A percentile compares a stretch with the other conserved stretches of the same genome.
Evolutionary conservation across 2,329 filamentous ascomycete species (phyloP).

Genomic region (Didymella pomorum): DNA sequence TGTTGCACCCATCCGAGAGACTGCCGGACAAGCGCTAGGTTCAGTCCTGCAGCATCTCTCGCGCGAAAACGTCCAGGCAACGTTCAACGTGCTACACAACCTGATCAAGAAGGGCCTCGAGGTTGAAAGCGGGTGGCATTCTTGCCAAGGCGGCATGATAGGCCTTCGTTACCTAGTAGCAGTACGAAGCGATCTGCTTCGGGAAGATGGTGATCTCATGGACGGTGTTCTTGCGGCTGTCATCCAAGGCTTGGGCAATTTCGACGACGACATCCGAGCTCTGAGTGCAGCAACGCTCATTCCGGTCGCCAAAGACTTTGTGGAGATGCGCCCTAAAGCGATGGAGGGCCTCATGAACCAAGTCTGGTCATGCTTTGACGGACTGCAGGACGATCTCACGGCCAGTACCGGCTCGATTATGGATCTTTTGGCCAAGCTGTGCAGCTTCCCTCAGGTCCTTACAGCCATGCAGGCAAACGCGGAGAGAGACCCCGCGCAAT

Average conservation of each 20-base stretch:
- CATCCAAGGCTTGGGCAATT: conserved; percentile 91
- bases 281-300: conserved; percentile 98
- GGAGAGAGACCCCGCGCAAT: conserved; percentile 77
- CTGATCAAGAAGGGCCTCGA: conserved; percentile 85
- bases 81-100: conserved; percentile 83
- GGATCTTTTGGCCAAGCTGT: conserved; percentile 95
- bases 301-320: conserved; percentile 94
- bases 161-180: conserved; percentile 94
- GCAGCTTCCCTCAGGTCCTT: conserved; percentile 90
- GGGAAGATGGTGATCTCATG: conserved; percentile 84
- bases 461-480: conserved; percentile 94
- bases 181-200: conserved; percentile 88
- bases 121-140: conserved; percentile 77
- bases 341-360: conserved; percentile 87
- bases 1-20: conserved; percentile 94
- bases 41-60: conserved; percentile 87
- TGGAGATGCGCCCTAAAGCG: conserved; percentile 79
- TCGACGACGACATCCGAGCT: conserved; percentile 93
- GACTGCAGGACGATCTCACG: conserved; percentile 95
- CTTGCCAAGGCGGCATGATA: conserved; percentile 98
- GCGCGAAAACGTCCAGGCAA: conserved; percentile 77
- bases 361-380: conserved; percentile 96
- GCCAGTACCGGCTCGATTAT: conserved; percentile 98
- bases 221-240: conserved; percentile 92
- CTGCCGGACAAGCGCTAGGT: conserved; percentile 90